phyloP scores from a whole-genome alignment of 768 basidiomycete species.

The Sarcodon aspratus region DNA sequence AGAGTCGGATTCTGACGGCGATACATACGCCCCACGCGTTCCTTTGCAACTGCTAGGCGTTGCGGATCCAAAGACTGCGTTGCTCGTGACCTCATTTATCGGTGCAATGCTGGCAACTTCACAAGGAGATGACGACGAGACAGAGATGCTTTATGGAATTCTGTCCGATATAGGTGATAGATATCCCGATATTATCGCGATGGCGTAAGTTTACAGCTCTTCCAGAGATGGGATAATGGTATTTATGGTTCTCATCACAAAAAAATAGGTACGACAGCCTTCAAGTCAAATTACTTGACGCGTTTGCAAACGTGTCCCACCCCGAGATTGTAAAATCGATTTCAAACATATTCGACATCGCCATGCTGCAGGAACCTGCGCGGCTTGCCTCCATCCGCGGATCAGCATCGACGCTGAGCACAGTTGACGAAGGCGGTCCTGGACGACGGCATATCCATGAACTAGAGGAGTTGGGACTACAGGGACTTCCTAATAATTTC shows the following conservation, averaged over 20 bases:
- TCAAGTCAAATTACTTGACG: slow-evolving; percentile 64
- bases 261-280: slow-evolving; percentile 56
- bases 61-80: slow-evolving; percentile 47
- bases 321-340: slow-evolving; percentile 57
- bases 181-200: slow-evolving; percentile 62
- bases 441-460: slow-evolving; percentile 40
- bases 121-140: slow-evolving; percentile 73
- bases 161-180: slow-evolving; percentile 57
- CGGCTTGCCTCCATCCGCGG: slow-evolving; percentile 30
- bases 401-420: slow-evolving; percentile 56
- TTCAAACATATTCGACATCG: slow-evolving; percentile 66
- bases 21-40: slow-evolving; percentile 33
- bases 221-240: background rate
- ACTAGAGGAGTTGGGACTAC: slow-evolving; percentile 64
- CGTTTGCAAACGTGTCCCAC: slow-evolving; percentile 62
- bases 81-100: slow-evolving; percentile 66
- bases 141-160: slow-evolving; percentile 67
- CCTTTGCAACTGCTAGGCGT: slow-evolving; percentile 51
- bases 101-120: slow-evolving; percentile 65
- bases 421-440: slow-evolving; percentile 40
- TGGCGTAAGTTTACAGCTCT: slow-evolving; percentile 45
- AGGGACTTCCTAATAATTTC: slow-evolving; percentile 63
- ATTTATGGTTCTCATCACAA: background rate
- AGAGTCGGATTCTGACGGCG: slow-evolving; percentile 24
- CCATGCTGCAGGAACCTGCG: slow-evolving; percentile 39